Percentiles rank a stretch among this genome's conserved stretches.
Conservation (phyloP, 163 green algal species). For the Prototheca stagnorum region DNA sequence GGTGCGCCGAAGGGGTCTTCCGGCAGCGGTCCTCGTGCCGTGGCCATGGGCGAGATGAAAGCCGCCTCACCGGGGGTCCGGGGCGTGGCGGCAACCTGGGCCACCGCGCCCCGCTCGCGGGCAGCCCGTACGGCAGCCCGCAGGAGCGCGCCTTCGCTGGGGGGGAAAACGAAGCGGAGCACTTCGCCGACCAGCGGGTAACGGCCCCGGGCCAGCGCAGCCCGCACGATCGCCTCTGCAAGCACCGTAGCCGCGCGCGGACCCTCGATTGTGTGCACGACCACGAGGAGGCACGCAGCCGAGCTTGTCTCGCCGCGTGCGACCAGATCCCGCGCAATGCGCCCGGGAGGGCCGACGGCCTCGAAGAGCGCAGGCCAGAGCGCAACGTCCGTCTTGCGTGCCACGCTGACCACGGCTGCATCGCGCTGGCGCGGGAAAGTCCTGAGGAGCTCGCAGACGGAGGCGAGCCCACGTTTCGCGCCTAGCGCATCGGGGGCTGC, state of each 20-base stretch:
- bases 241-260: slow-evolving; percentile 28
- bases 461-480: slow-evolving; percentile 19
- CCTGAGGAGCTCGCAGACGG: slow-evolving; percentile 20
- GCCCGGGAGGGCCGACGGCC: slow-evolving; percentile 48
- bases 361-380: slow-evolving; percentile 78
- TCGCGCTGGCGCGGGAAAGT: slow-evolving; percentile 25
- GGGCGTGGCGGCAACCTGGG: background rate
- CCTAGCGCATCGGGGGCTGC: background rate
- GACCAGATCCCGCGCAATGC: slow-evolving; percentile 49
- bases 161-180: slow-evolving; percentile 60
- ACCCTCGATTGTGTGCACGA: slow-evolving; percentile 54
- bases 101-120: background rate
- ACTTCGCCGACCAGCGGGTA: slow-evolving; percentile 59
- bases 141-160: slow-evolving; percentile 21
- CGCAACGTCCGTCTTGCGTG: slow-evolving; percentile 70
- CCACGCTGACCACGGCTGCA: slow-evolving; percentile 65
- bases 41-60: too few species aligned
- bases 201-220: slow-evolving; percentile 31
- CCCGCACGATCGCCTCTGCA: slow-evolving; percentile 44
- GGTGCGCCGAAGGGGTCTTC: too few species aligned
- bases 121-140: background rate
- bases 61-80: background rate
- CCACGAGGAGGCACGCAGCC: slow-evolving; percentile 42
- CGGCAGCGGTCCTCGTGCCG: too few species aligned
- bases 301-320: slow-evolving; percentile 30